A percentile compares a stretch with the other conserved stretches of the same genome.
These are phyloP conservation scores for Sarcomyxa edulis DNA, from an alignment of 768 basidiomycete genomes.

Conservation along the genomic window DNA sequence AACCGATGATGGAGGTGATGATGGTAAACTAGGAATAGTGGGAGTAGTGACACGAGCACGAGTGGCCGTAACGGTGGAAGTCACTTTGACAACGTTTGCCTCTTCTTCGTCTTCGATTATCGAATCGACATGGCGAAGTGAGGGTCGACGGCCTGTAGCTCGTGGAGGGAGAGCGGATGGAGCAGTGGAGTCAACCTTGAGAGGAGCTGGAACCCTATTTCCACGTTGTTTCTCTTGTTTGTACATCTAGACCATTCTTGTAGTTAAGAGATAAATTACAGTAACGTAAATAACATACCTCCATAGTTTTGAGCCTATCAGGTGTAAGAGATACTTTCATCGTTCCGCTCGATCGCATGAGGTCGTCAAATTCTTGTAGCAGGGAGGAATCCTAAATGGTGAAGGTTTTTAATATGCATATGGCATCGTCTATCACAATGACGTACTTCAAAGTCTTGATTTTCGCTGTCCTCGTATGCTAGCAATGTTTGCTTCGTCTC, in stretches of 20 bases:
- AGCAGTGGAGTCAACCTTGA: slow-evolving; percentile 21
- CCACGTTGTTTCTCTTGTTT: slow-evolving; percentile 65
- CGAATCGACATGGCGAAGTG: slow-evolving; percentile 55
- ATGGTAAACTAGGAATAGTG: too few species aligned
- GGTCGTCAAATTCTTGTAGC: slow-evolving; percentile 85
- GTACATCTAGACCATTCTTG: slow-evolving; percentile 41
- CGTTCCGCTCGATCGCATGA: slow-evolving; percentile 85
- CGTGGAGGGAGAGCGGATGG: slow-evolving; percentile 24
- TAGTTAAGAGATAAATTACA: too few species aligned
- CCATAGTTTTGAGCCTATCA: slow-evolving; percentile 88
- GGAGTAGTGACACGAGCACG: too few species aligned
- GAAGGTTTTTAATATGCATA: too few species aligned
- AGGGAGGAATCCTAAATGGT: slow-evolving; percentile 44
- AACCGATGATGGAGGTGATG: too few species aligned
- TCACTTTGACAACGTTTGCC: slow-evolving; percentile 19
- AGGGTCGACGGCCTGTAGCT: slow-evolving; percentile 32
- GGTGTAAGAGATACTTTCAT: slow-evolving; percentile 97
- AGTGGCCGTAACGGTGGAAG: too few species aligned
- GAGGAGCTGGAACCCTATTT: slow-evolving; percentile 31
- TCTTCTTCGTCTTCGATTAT: slow-evolving; percentile 67
- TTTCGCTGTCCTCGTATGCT: slow-evolving; percentile 23
- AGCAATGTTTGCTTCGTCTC: slow-evolving; percentile 32
- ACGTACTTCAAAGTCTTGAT: slow-evolving; percentile 30
- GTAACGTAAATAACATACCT: slow-evolving; percentile 50
- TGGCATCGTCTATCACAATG: slow-evolving; percentile 5